Evolutionary conservation across 1,284 basidiomycete species (phyloP), one percentile per base, ranked within the genome.

Genomic region (Stygiomarasmius scandens): DNA sequence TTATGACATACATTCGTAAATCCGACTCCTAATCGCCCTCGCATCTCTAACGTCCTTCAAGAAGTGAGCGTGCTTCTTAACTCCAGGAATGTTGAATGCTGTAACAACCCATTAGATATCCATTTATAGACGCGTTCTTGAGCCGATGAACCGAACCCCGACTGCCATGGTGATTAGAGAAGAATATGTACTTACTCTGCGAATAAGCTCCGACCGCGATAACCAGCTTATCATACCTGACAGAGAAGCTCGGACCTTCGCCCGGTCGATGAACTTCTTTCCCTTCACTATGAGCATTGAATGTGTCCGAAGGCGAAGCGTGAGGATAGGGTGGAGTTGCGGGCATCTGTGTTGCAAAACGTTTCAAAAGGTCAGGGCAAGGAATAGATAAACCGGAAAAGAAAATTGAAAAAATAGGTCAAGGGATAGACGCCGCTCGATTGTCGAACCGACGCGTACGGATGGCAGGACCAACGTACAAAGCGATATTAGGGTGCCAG

Each of bases 161-260:
- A 32, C 29, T 32, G 6, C 29, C 6, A 32, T 32, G 29, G 29
- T 5, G 12, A 32, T 6, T 32, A 32, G n/a, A 41, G 11, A 41
- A 41, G 11, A 41, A 41, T 41, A 9, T 16, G 4, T 6, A 41
- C 38, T 41, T 19, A 86, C 87, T 95, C 66, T 93, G 92, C 1
- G 84, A 86, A 71, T 95, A 95, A 52, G 89, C 86, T 0, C 94
- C 94, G 1, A 93, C 91, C 1, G 90, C 85, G 54, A 96, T 85
- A 47, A 96, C 84, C 5, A 96, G 80, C 69, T 90, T 92, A 73
- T 96, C 93, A 66, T 90, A 94, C 52, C 71, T 71, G 58, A 93
- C 51, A 12, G 77, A 73, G 66, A 89, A 87, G 2, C 72, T 67
- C n/a, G 48, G 24, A 3, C 46, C 60, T 16, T 66, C 54, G 16